Conservation (phyloP, 1,284 basidiomycete genomes). For the Mycena citricolor region DNA sequence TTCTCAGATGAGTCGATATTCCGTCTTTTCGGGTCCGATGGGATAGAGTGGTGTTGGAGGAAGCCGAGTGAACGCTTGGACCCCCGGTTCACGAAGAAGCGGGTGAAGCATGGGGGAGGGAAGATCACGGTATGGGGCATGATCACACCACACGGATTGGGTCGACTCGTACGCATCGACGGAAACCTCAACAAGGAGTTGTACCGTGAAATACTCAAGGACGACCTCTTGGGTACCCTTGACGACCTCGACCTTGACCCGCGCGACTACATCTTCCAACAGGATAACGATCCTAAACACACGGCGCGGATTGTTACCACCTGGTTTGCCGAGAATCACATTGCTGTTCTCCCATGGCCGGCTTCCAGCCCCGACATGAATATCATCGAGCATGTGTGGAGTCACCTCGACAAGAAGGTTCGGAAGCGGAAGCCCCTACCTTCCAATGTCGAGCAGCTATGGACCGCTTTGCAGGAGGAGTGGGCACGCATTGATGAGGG, state of each 20-base stretch:
- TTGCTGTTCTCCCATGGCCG: constrained; percentile 6
- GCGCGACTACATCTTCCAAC: constrained; percentile 2
- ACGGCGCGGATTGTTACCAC: neutral
- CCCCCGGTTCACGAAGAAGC: constrained; percentile 15
- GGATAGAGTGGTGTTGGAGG: constrained; percentile 21
- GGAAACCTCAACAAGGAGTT: constrained; percentile 27
- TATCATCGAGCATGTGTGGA: constrained; percentile 9
- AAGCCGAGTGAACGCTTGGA: constrained; percentile 12
- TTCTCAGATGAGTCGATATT: constrained; percentile 12
- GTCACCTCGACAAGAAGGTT: constrained; percentile 1
- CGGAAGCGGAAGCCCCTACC: constrained; percentile 22
- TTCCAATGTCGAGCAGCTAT: constrained; percentile 28
- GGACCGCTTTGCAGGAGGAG: constrained; percentile 26
- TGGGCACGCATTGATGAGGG: constrained; percentile 21
- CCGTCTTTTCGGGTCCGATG: constrained; percentile 7
- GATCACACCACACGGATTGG: constrained; percentile 27
- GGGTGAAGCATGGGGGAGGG: constrained; percentile 29
- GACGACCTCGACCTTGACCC: constrained; percentile 19
- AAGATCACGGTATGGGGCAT: constrained; percentile 32
- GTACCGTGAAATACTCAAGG: constrained; percentile 31
- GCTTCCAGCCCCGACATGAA: constrained; percentile 4
- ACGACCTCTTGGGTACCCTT: constrained; percentile 28
- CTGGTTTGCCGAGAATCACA: constrained; percentile 1
- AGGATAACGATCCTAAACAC: constrained; percentile 11
- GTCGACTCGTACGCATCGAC: constrained; percentile 27